These are phyloP conservation scores for Corinectria fuckeliana DNA, from an alignment of 2,329 filamentous ascomycete genomes.

Conservation along the genomic window DNA sequence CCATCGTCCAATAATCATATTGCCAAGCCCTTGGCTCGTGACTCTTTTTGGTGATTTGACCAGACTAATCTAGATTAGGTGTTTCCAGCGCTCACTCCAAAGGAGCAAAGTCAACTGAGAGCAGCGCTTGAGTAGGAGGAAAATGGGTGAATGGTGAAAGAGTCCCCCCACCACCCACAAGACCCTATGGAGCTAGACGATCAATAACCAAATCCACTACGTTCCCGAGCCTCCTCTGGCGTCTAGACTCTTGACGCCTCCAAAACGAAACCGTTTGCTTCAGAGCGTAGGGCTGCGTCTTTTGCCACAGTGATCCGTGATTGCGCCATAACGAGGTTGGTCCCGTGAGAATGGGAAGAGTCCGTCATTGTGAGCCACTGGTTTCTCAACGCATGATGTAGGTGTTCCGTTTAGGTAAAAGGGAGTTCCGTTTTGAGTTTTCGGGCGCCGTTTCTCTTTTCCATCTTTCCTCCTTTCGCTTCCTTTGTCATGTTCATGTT, in stretches of 20 bases:
- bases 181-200: not conserved
- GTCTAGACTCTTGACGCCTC: conserved; percentile 10
- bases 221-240: not conserved
- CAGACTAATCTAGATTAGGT: too few relatives aligned
- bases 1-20: not conserved
- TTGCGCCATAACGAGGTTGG: not conserved
- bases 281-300: conserved; percentile 6
- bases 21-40: not conserved
- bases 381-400: not conserved
- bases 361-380: not conserved
- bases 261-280: too few relatives aligned
- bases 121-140: not conserved
- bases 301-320: conserved; percentile 5
- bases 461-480: not conserved
- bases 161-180: not conserved
- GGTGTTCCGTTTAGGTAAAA: not conserved
- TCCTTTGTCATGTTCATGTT: not conserved
- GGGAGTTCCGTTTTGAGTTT: not conserved
- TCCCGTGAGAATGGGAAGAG: not conserved
- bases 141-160: not conserved
- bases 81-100: not conserved
- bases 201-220: conserved; percentile 6
- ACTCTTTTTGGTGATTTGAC: not conserved
- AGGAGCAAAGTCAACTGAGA: not conserved
- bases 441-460: not conserved